Evolutionary conservation across 441 rosid genomes (phyloP), one percentile per base, ranked within the genome.

Genomic region (Euphorbia corollata): DNA sequence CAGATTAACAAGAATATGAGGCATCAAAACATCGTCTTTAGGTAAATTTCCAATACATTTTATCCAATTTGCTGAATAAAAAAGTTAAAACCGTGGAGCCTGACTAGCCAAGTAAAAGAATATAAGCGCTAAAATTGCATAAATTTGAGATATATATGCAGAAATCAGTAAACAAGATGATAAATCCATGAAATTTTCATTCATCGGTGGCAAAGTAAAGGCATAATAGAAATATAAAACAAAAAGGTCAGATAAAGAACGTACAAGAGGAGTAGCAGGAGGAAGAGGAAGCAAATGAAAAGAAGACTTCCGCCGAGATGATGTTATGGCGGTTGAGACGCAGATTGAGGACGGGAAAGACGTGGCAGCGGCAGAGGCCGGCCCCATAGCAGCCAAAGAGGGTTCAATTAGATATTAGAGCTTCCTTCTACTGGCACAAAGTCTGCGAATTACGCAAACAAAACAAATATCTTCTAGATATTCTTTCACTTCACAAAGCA

Each of bases 351-450:
- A 8, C 30, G 79, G 30, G 38, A 76, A 65, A 11, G 77, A 10
- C 34, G 67, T 27, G 34, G n/a, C 15, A 32, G 63, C 12, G 45
- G 73, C 45, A 1, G 68, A 68, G 24, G 72, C 66, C 65, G 71
- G 39, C 24, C 63, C 16, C 55, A n/a, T 38, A 6, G 8, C 20
- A 54, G 62, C 32, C 18, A 57, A 3, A 0, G 4, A 27, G n/a
- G n/a, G n/a, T n/a, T 27, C 4, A 27, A 1, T 27, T 27, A 1
- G 32, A 27, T 27, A 27, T 27, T 27, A 1, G 32, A 27, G 32
- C 32, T 27, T 27, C 32, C 32, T 27, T 27, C 32, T 27, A 27
- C 4, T 27, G n/a, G n/a, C n/a, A n/a, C n/a, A 27, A 1, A 27
- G 32, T 27, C 32, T 4, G 32, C 32, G 4, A 27, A 27, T 1